phyloP scores from a whole-genome alignment of 2,329 filamentous ascomycete species.

The Colletotrichum liaoningense region DNA sequence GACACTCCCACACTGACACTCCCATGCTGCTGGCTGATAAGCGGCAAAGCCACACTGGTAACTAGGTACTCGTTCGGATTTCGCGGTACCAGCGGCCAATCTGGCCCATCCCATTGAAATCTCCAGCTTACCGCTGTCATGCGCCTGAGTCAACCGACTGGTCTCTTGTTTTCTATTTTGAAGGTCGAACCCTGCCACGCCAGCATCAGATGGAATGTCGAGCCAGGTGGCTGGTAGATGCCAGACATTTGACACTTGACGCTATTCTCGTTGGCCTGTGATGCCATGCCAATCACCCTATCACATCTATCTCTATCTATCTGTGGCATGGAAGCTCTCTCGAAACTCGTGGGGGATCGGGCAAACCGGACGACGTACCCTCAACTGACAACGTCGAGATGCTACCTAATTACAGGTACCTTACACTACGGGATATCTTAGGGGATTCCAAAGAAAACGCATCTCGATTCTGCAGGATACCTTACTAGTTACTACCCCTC shows the following conservation, averaged over 20 bases:
- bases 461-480: background rate
- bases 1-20: background rate
- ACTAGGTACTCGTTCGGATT: background rate
- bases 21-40: constrained; percentile 1
- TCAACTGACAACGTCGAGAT: background rate
- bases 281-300: background rate
- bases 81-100: constrained; percentile 11
- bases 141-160: constrained; percentile 30
- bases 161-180: constrained; percentile 9
- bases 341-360: background rate
- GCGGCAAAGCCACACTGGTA: background rate
- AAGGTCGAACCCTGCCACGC: background rate
- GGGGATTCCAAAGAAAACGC: background rate
- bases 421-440: background rate
- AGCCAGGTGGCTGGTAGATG: constrained; percentile 1
- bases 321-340: background rate
- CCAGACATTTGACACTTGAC: background rate
- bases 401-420: background rate
- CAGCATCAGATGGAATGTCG: constrained; percentile 23
- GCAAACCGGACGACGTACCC: constrained; percentile 4
- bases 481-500: background rate
- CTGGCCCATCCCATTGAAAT: constrained; percentile 16
- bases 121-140: constrained; percentile 24
- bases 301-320: too few species aligned
- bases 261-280: background rate